phyloP scores from a whole-genome alignment of 2,329 filamentous ascomycete genomes.

The Erysiphe neolycopersici region DNA sequence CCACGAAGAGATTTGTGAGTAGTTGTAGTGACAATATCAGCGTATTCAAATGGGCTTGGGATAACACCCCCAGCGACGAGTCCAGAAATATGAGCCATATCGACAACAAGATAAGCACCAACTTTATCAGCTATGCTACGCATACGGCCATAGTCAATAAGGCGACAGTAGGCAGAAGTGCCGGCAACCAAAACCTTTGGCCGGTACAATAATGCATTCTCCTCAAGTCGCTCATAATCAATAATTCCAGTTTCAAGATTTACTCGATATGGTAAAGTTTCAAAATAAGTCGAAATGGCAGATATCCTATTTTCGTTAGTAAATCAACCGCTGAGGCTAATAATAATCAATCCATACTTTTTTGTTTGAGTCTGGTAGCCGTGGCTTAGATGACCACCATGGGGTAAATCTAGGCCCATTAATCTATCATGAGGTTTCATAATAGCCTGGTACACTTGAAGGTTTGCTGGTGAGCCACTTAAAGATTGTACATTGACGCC shows the following conservation, averaged over 20 bases:
- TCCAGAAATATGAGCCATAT: slow-evolving; percentile 95
- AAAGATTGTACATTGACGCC: slow-evolving; percentile 83
- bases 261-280: slow-evolving; percentile 84
- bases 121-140: slow-evolving; percentile 74
- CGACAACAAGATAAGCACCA: slow-evolving; percentile 74
- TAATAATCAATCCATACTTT: slow-evolving; percentile 20
- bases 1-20: slow-evolving; percentile 94
- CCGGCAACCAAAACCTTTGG: slow-evolving; percentile 91
- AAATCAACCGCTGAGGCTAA: neutral
- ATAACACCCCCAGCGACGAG: slow-evolving; percentile 79
- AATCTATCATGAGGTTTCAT: slow-evolving; percentile 81
- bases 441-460: slow-evolving; percentile 75
- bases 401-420: slow-evolving; percentile 90
- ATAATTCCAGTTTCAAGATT: slow-evolving; percentile 79
- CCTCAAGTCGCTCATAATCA: slow-evolving; percentile 78
- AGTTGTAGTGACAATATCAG: slow-evolving; percentile 91
- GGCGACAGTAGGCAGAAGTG: slow-evolving; percentile 80
- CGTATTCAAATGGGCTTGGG: slow-evolving; percentile 65
- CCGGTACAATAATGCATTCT: slow-evolving; percentile 66
- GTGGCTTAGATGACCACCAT: slow-evolving; percentile 87
- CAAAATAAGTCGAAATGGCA: slow-evolving; percentile 97
- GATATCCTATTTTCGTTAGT: slow-evolving; percentile 30
- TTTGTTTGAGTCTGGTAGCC: slow-evolving; percentile 87
- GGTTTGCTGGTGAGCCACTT: slow-evolving; percentile 37
- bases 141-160: slow-evolving; percentile 89